A percentile compares a stretch with the other conserved stretches of the same genome.
These are phyloP conservation scores for Petasospora rhodanensis DNA, from an alignment of 1,139 yeast genomes.

Conservation along the genomic window DNA sequence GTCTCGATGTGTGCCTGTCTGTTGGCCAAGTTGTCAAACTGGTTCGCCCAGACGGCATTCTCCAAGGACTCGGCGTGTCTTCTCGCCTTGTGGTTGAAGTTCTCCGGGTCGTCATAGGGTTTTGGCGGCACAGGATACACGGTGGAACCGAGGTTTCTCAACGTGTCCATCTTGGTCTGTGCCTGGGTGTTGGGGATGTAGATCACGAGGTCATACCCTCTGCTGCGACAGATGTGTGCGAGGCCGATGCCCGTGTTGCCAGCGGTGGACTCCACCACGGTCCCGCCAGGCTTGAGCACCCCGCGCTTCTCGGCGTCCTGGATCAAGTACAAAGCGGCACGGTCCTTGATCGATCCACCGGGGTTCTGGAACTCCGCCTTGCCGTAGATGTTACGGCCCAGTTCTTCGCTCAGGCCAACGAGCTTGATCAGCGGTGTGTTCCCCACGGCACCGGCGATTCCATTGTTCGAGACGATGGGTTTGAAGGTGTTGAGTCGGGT, in stretches of 20 bases:
- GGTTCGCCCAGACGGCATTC: slow-evolving; percentile 90
- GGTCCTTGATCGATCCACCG: slow-evolving; percentile 89
- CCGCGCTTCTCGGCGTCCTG: slow-evolving; percentile 78
- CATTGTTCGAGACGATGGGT: slow-evolving; percentile 57
- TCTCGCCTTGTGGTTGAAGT: slow-evolving; percentile 80
- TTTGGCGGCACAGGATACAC: slow-evolving; percentile 90
- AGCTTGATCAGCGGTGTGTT: slow-evolving; percentile 78
- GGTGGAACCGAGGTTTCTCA: slow-evolving; percentile 74
- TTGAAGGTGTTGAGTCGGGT: too few relatives aligned
- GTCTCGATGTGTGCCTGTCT: slow-evolving; percentile 87
- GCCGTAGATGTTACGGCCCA: slow-evolving; percentile 77
- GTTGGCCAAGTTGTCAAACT: slow-evolving; percentile 82
- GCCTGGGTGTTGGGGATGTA: slow-evolving; percentile 91
- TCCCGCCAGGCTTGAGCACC: slow-evolving; percentile 43
- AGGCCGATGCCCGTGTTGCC: slow-evolving; percentile 88
- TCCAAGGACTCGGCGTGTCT: slow-evolving; percentile 71
- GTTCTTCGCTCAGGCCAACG: slow-evolving; percentile 52
- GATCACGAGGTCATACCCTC: slow-evolving; percentile 78
- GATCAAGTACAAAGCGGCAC: slow-evolving; percentile 78
- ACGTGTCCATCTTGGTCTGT: slow-evolving; percentile 68
- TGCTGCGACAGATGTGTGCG: slow-evolving; percentile 81
- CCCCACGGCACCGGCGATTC: slow-evolving; percentile 77
- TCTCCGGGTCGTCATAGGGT: slow-evolving; percentile 73
- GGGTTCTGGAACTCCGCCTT: slow-evolving; percentile 94
- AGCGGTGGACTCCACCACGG: slow-evolving; percentile 68